Evolutionary conservation across 2,329 filamentous ascomycete genomes (phyloP).

Genomic region (Nannizzia gypsea): DNA sequence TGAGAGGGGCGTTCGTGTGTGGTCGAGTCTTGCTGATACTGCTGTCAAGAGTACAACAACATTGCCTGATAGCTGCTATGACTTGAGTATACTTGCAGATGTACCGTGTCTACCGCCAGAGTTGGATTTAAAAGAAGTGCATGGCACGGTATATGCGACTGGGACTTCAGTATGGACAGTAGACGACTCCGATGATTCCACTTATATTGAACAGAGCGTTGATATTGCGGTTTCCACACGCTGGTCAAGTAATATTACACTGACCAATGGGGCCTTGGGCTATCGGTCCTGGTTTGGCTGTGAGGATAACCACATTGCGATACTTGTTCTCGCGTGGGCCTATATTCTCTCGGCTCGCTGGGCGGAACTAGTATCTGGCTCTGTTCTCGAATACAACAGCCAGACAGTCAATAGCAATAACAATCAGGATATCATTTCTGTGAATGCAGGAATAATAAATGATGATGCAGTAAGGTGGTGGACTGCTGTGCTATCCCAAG

Average conservation of each 20-base stretch:
- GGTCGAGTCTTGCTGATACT: not conserved
- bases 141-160: not conserved
- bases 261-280: not conserved
- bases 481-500: constrained; percentile 13
- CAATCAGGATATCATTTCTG: not conserved
- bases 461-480: constrained; percentile 12
- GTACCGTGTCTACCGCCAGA: not conserved
- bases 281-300: constrained; percentile 10
- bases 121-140: not conserved
- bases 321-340: constrained; percentile 12
- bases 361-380: constrained; percentile 8
- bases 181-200: not conserved
- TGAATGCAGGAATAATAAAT: constrained; percentile 8
- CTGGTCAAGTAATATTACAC: not conserved
- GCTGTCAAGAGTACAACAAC: not conserved
- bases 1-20: not conserved
- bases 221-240: constrained; percentile 6
- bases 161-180: constrained; percentile 7
- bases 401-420: not conserved
- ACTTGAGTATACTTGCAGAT: not conserved
- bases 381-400: constrained; percentile 5
- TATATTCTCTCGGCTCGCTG: constrained; percentile 12
- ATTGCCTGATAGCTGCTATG: constrained; percentile 8
- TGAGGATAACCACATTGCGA: constrained; percentile 10
- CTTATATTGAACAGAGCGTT: constrained; percentile 3